Evolutionary conservation across 352 stramenopile species (phyloP), one percentile per base, ranked within the genome.

Genomic region (Phytophthora kernoviae): DNA sequence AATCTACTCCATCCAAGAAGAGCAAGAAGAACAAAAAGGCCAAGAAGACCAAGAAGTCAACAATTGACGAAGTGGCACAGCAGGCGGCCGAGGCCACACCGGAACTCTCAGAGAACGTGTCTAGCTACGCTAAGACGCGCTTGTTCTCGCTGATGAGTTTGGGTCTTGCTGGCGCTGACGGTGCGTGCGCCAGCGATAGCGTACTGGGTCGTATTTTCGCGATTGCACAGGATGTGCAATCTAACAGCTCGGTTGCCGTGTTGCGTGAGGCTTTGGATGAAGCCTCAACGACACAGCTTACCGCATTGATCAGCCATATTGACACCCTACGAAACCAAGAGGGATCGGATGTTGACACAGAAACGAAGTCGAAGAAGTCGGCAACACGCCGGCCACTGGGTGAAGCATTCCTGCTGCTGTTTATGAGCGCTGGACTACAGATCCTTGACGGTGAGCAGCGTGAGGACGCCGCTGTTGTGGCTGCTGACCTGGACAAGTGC

Each of bases 381-480:
- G 48, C 51, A 18, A 48, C 58, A 18, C 61, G 61, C 18, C 75
- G 84, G 44, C 67, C 80, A 48, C 52, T 89, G 21, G 58, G 54
- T 20, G 78, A 93, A 45, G 77, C 79, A 36, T 94, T 94, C 58
- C 45, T 79, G 42, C 32, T 94, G 49, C 70, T 96, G 39, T 86
- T 90, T 37, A 87, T 87, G 77, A 92, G 81, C 70, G 69, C 75
- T 18, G 79, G 72, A 26, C 68, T 96, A 44, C 84, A 93, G 65
- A 53, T 96, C 20, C 58, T 93, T 44, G 87, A 96, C 54, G 48
- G 47, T 6, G 63, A 83, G 32, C 82, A 91, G 64, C 85, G 83
- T 27, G 65, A 69, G 1, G 84, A 96, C 50, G 81, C 79, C 1
- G 52, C 57, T 17, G 70, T 80, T 5, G 74, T 90, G 5, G 70